Evolutionary conservation across 2,329 filamentous ascomycete species (phyloP).

Genomic region (Diatrype stigma): DNA sequence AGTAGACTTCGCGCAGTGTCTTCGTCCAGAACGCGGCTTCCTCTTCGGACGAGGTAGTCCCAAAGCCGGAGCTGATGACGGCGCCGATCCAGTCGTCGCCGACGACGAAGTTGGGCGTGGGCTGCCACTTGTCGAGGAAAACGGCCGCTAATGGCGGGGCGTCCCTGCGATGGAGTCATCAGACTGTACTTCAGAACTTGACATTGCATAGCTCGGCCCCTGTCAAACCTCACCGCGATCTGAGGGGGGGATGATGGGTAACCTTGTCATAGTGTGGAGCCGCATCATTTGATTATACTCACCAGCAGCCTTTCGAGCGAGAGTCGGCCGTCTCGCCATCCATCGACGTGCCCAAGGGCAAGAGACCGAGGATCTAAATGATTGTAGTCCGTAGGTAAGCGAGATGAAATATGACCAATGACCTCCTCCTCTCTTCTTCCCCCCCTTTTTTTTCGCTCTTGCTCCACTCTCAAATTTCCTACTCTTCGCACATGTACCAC

Average conservation of each 20-base stretch:
- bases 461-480: too few relatives aligned
- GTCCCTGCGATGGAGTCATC: slow-evolving; percentile 28
- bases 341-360: slow-evolving; percentile 49
- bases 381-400: too few relatives aligned
- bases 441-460: too few relatives aligned
- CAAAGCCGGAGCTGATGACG: slow-evolving; percentile 43
- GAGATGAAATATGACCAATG: not conserved
- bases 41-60: slow-evolving; percentile 32
- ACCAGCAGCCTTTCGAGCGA: slow-evolving; percentile 43
- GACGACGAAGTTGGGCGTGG: slow-evolving; percentile 44
- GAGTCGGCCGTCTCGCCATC: slow-evolving; percentile 46
- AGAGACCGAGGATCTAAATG: slow-evolving; percentile 40
- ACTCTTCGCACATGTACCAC: too few relatives aligned
- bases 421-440: too few relatives aligned
- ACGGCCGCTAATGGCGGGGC: slow-evolving; percentile 35
- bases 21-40: slow-evolving; percentile 41
- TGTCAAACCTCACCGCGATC: too few relatives aligned
- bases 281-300: too few relatives aligned
- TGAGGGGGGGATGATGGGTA: too few relatives aligned
- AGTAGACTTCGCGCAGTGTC: slow-evolving; percentile 42
- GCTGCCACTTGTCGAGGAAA: slow-evolving; percentile 40
- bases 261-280: too few relatives aligned
- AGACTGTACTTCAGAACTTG: not conserved
- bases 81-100: slow-evolving; percentile 43
- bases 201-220: not conserved